Base-by-base conservation (phyloP, 1,139 yeast species). In the Geotrichum histeridarum region DNA sequence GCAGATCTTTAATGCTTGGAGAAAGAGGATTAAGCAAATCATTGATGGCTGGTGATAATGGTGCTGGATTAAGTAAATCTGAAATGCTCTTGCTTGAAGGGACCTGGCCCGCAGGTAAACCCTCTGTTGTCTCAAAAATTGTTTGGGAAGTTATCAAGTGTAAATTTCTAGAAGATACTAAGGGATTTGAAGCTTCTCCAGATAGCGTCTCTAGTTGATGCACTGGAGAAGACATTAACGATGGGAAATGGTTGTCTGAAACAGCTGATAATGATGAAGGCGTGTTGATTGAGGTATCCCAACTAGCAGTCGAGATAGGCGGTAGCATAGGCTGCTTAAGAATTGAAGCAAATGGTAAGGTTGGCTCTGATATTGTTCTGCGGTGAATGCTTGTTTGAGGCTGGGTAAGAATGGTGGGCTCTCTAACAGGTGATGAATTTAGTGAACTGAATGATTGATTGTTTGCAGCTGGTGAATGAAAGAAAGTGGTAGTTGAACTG, bases 351-450 rank as follows among this genome's bases (percentile, higher is more conserved):
- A 22, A 22, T 22, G 27, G 27, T 22, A 36, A 9, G 12, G 2
- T 18, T 9, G 53, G 38, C 11, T 32, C 48, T 17, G 55, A 53
- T 11, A 37, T 48, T 14, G 52, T 44, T 44, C 55, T 48, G 4
- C 50, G 33, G 27, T 48, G 55, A 2, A 46, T 4, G 14, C 8
- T 31, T 37, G 14, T 22, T 18, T 42, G 12, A 17, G 46, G 8
- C 27, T 22, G 27, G 8, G 38, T 2, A 2, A 51, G 17, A 11
- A 32, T 14, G 6, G 32, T 15, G 1, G 17, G 12, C 27, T 37
- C 17, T 32, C 11, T 42, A 12, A 33, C 39, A 27, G 55, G 50
- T 1, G 53, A 53, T 2, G 47, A 12, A 7, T 18, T 37, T 8
- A 48, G 33, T 4, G 55, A 53, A 5, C 18, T 15, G 3, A 49